phyloP scores from a whole-genome alignment of 2,329 filamentous ascomycete genomes.

The Orbilia brochopaga region DNA sequence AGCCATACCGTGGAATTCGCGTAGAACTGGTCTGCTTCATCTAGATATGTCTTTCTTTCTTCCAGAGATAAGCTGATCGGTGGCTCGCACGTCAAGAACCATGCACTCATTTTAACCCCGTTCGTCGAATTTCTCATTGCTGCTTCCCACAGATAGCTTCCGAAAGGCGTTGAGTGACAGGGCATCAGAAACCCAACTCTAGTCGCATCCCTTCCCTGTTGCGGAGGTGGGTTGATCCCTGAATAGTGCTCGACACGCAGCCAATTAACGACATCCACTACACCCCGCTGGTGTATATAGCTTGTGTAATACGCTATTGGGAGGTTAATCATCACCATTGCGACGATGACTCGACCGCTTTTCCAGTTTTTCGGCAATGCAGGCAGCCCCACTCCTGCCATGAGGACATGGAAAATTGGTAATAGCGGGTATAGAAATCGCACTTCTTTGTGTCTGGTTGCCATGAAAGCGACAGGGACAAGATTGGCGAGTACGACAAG shows the following conservation, averaged over 20 bases:
- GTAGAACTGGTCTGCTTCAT: conserved; percentile 94
- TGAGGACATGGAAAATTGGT: conserved; percentile 81
- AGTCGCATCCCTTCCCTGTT: conserved; percentile 56
- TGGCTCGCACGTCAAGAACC: conserved; percentile 28
- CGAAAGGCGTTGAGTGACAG: conserved; percentile 90
- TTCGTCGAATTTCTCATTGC: conserved; percentile 58
- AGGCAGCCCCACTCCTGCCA: conserved; percentile 64
- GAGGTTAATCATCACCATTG: conserved; percentile 69
- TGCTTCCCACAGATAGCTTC: conserved; percentile 74
- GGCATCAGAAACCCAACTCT: conserved; percentile 83
- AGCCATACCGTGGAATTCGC: conserved; percentile 68
- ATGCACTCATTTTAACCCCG: conserved; percentile 62
- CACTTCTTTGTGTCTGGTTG: conserved; percentile 93
- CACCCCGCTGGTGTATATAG: conserved; percentile 78
- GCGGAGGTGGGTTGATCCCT: conserved; percentile 14
- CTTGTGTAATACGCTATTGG: conserved; percentile 75
- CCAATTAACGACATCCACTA: conserved; percentile 74
- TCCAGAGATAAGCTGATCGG: conserved; percentile 37
- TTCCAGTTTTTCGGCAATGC: conserved; percentile 34
- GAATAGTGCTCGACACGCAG: conserved; percentile 67
- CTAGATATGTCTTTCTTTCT: conserved; percentile 73
- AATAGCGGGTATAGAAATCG: conserved; percentile 94
- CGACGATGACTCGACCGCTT: conserved; percentile 43
- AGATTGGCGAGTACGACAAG: conserved; percentile 13
- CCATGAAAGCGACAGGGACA: conserved; percentile 32